Base-by-base conservation (phyloP, 768 basidiomycete genomes). In the Myochromella boudieri region DNA sequence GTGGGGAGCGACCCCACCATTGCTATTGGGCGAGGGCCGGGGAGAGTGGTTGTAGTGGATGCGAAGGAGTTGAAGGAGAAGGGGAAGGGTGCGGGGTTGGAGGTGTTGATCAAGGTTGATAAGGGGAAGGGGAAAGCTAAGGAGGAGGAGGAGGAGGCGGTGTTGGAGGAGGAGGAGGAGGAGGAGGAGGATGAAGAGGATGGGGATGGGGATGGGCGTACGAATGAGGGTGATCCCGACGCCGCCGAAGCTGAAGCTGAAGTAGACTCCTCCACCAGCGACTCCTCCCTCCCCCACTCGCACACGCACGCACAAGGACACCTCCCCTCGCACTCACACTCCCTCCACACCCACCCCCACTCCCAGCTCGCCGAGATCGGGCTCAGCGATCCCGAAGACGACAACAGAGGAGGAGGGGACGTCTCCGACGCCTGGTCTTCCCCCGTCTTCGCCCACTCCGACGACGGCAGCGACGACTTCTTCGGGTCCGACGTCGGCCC, bases 361-460 rank as follows among this genome's bases (percentile, higher is more conserved):
- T 28, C 38, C 18, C 43, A 44, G 37, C 18, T 55, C 15, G 26
- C 17, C 6, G 33, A 14, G 9, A 20, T 37, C n/a, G n/a, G n/a
- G n/a, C n/a, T n/a, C n/a, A n/a, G n/a, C n/a, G n/a, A n/a, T 8
- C 34, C 20, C 9, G 32, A 15, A 14, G 50, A 33, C 20, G 44
- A 12, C 28, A 28, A 26, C 11, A 42, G n/a, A 2, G 44, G 15
- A 10, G 53, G 27, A 6, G 49, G 20, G n/a, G 36, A 21, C 2
- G 37, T 25, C 1, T 64, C 64, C 6, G 56, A 62, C 7, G 52
- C 60, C 7, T 63, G 70, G 24, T 71, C 72, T 1, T 74, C 72
- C 1, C 72, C 71, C 14, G 64, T 71, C 4, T 74, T 74, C 34
- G 71, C 71, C 0, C 70, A 69, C 41, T 61, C 56, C n/a, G n/a